Conservation (phyloP, 2,329 filamentous ascomycete species). For the Apiospora hydei region DNA sequence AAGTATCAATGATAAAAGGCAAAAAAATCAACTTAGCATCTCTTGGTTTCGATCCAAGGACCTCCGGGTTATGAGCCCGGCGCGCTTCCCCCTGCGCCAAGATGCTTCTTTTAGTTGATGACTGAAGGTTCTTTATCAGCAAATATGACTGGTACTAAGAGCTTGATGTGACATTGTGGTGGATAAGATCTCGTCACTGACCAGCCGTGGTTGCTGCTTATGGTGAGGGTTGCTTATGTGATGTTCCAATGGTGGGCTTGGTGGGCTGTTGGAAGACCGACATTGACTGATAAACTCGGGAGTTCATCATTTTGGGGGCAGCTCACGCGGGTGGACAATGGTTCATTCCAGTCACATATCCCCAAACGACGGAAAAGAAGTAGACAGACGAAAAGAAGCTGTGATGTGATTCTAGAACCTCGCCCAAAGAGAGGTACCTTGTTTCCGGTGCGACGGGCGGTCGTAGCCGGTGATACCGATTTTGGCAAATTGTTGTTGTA, state of each 20-base stretch:
- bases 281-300: no score
- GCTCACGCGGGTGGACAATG: neutral
- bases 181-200: neutral
- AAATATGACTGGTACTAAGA: neutral
- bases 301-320: neutral
- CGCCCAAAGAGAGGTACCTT: neutral
- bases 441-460: neutral
- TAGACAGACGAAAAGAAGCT: no score
- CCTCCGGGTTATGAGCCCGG: constrained; percentile 40
- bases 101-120: constrained; percentile 30
- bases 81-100: constrained; percentile 40
- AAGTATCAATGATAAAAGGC: neutral
- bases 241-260: neutral
- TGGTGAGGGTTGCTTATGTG: neutral
- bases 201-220: neutral
- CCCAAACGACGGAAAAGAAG: neutral
- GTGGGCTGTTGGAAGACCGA: neutral
- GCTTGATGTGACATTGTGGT: neutral
- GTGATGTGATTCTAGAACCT: constrained; percentile 3
- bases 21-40: constrained; percentile 31
- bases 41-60: constrained; percentile 38
- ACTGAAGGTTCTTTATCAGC: accelerated
- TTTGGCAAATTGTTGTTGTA: neutral
- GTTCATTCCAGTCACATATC: neutral
- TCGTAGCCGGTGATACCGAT: neutral